These are phyloP conservation scores for Trametes sanguinea DNA, from an alignment of 768 basidiomycete species.

Conservation along the genomic window DNA sequence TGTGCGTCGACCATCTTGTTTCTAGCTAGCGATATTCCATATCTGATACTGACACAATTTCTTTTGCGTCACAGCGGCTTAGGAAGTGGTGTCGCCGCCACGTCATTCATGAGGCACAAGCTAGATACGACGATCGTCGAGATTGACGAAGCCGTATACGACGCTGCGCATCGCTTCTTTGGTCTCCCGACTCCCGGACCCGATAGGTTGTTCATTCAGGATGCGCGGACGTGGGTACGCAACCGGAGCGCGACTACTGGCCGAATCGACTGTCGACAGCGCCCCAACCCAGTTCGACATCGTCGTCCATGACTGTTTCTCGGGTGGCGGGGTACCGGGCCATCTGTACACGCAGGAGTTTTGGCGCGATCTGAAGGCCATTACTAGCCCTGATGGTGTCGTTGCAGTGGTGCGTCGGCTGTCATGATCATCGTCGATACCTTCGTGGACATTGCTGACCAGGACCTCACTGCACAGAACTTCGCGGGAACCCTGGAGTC, in stretches of 20 bases:
- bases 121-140: constrained; percentile 85
- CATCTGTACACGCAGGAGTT: constrained; percentile 86
- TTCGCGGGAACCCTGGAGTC: constrained; percentile 75
- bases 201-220: constrained; percentile 67
- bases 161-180: constrained; percentile 78
- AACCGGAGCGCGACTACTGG: constrained; percentile 39
- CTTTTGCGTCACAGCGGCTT: constrained; percentile 62
- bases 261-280: constrained; percentile 28
- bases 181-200: constrained; percentile 67
- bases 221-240: constrained; percentile 72
- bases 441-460: background rate
- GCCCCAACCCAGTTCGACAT: constrained; percentile 51
- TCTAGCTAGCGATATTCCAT: background rate
- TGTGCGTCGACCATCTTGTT: constrained; percentile 49
- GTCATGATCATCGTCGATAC: background rate
- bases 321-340: constrained; percentile 87
- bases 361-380: constrained; percentile 67
- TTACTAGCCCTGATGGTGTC: constrained; percentile 71
- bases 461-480: constrained; percentile 51
- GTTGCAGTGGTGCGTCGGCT: constrained; percentile 70
- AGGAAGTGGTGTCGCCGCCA: constrained; percentile 81
- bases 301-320: constrained; percentile 91
- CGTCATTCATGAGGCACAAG: constrained; percentile 68
- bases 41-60: constrained; percentile 1
- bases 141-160: constrained; percentile 89